These are phyloP conservation scores for Vigna radiata DNA, from an alignment of 306 rosid genomes.

Conservation along the genomic window DNA sequence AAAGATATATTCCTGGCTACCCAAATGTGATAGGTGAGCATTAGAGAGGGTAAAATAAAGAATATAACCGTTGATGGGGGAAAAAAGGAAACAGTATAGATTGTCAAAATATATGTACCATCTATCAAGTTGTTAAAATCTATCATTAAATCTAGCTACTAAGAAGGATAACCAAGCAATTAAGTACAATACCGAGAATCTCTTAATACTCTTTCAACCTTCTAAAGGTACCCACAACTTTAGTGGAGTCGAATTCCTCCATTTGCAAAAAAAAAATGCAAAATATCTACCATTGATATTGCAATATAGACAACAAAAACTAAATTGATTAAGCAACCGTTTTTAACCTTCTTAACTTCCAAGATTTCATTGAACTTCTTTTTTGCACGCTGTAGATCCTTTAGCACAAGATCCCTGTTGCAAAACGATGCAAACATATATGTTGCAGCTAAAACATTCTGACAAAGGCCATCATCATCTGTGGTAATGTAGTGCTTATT, in stretches of 20 bases:
- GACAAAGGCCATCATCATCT: constrained; percentile 8
- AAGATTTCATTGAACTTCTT: constrained; percentile 69
- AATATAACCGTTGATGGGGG: background rate
- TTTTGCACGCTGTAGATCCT: constrained; percentile 75
- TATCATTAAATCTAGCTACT: too few species aligned
- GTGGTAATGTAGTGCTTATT: constrained; percentile 7
- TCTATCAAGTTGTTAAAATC: background rate
- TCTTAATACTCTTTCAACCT: too few species aligned
- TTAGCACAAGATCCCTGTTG: constrained; percentile 79
- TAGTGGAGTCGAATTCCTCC: background rate
- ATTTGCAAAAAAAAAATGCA: constrained; percentile 12
- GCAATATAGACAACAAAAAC: constrained; percentile 7
- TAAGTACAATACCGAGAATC: too few species aligned
- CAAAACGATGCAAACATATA: constrained; percentile 91
- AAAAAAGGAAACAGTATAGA: background rate
- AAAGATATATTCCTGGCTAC: background rate
- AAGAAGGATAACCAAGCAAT: too few species aligned
- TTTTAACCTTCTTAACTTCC: constrained; percentile 83
- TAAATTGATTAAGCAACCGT: constrained; percentile 38
- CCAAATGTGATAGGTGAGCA: background rate
- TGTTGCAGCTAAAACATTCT: constrained; percentile 76
- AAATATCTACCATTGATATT: constrained; percentile 7
- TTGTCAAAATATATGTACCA: background rate
- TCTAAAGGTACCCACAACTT: background rate
- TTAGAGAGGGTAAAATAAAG: background rate